Evolutionary conservation across 2,329 filamentous ascomycete genomes (phyloP).

Genomic region (Alternaria metachromatica): DNA sequence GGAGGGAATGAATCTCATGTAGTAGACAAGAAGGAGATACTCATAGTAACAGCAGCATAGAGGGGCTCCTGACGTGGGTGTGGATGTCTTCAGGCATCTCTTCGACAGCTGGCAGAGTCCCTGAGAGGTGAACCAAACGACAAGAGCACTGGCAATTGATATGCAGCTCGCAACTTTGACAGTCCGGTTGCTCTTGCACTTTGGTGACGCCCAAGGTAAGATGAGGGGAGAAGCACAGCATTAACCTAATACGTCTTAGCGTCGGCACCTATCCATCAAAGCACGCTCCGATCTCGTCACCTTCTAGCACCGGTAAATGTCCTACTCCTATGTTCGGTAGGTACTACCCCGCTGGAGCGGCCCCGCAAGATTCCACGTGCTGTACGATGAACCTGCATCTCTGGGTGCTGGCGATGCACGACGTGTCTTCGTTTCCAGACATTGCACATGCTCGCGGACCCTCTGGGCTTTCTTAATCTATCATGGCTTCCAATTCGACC

Average conservation of each 20-base stretch:
- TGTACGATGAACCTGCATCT: background rate
- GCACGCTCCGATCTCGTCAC: background rate
- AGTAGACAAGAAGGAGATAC: background rate
- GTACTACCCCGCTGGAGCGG: constrained; percentile 5
- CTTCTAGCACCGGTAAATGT: constrained; percentile 13
- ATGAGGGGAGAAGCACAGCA: background rate
- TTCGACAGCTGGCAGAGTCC: background rate
- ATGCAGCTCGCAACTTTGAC: background rate
- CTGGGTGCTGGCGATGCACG: background rate
- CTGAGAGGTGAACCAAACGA: background rate
- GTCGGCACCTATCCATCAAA: background rate
- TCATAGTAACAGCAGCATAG: background rate
- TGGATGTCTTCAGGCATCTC: background rate
- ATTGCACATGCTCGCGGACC: background rate
- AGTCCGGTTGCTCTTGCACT: background rate
- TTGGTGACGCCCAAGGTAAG: background rate
- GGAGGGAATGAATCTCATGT: background rate
- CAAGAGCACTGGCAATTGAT: background rate
- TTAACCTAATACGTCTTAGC: background rate
- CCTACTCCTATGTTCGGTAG: background rate
- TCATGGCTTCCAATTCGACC: constrained; percentile 4
- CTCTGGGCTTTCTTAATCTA: background rate
- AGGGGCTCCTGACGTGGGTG: background rate
- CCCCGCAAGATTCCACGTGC: background rate
- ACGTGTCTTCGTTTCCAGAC: background rate